These are phyloP conservation scores for Pseudocercospora fijiensis DNA, from an alignment of 2,329 filamentous ascomycete genomes.

Conservation along the genomic window DNA sequence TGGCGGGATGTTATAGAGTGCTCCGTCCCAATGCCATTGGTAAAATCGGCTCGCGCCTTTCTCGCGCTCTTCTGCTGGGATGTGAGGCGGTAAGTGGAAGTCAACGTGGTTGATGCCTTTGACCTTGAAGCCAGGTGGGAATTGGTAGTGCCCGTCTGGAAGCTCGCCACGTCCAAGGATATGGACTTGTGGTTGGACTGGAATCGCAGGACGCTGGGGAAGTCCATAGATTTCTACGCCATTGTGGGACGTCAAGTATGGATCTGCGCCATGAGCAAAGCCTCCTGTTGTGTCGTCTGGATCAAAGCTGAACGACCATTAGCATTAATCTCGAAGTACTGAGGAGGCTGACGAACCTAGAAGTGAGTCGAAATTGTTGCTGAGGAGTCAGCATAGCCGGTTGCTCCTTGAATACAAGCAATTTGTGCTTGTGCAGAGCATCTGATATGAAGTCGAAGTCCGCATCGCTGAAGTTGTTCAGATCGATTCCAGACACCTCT, in stretches of 20 bases:
- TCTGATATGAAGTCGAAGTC: conserved; percentile 21
- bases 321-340: background rate
- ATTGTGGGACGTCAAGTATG: conserved; percentile 18
- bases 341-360: conserved; percentile 3
- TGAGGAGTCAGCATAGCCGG: conserved; percentile 20
- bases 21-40: conserved; percentile 21
- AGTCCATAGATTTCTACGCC: conserved; percentile 19
- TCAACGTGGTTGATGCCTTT: conserved; percentile 20
- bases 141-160: conserved; percentile 15
- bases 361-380: conserved; percentile 20
- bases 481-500: conserved; percentile 20
- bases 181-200: conserved; percentile 20
- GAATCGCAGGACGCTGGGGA: conserved; percentile 16
- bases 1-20: conserved; percentile 18
- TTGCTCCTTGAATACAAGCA: conserved; percentile 23
- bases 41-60: conserved; percentile 18
- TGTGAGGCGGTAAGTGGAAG: conserved; percentile 19
- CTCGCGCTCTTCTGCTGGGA: conserved; percentile 16
- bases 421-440: conserved; percentile 20
- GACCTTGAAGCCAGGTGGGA: conserved; percentile 19
- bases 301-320: conserved; percentile 12
- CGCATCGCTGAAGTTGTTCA: conserved; percentile 19
- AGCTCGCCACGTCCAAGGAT: conserved; percentile 18
- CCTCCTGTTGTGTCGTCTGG: conserved; percentile 17
- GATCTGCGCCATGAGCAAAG: conserved; percentile 21